Percentiles rank a stretch among this genome's conserved stretches.
These are phyloP conservation scores for Ilyonectria mors-panacis DNA, from an alignment of 2,329 filamentous ascomycete species.

Conservation along the genomic window DNA sequence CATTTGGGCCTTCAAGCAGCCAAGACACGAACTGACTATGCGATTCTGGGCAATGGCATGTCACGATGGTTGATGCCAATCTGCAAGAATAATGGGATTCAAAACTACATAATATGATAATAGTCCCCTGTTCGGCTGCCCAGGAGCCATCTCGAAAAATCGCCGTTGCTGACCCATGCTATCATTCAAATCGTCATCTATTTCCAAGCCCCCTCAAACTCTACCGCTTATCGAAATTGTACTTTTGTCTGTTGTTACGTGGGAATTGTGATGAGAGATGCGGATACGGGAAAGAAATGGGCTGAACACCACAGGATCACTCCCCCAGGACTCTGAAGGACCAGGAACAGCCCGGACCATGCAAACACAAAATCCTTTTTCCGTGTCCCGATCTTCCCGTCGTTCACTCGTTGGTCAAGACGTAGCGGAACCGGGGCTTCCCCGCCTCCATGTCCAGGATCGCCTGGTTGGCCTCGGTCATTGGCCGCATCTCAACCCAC, in stretches of 20 bases:
- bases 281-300: slow-evolving; percentile 5
- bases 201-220: neutral
- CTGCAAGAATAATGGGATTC: neutral
- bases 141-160: neutral
- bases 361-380: neutral
- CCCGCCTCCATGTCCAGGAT: slow-evolving; percentile 70
- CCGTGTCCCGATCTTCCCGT: neutral
- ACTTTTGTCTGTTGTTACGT: slow-evolving; percentile 12
- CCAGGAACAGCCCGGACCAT: slow-evolving; percentile 1
- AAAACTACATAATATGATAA: neutral
- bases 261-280: slow-evolving; percentile 1
- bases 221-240: slow-evolving; percentile 8
- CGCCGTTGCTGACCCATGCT: neutral
- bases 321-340: neutral
- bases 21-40: neutral
- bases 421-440: slow-evolving; percentile 64
- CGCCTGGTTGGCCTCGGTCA: slow-evolving; percentile 69
- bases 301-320: neutral
- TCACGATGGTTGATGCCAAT: neutral
- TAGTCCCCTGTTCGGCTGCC: neutral
- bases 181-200: slow-evolving; percentile 1
- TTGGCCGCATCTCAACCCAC: slow-evolving; percentile 67
- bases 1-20: neutral
- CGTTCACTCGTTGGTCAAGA: slow-evolving; percentile 53
- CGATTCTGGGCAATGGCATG: neutral